Evolutionary conservation across 345 rosid genomes (phyloP).

Genomic region (Eucalyptus coolabah): DNA sequence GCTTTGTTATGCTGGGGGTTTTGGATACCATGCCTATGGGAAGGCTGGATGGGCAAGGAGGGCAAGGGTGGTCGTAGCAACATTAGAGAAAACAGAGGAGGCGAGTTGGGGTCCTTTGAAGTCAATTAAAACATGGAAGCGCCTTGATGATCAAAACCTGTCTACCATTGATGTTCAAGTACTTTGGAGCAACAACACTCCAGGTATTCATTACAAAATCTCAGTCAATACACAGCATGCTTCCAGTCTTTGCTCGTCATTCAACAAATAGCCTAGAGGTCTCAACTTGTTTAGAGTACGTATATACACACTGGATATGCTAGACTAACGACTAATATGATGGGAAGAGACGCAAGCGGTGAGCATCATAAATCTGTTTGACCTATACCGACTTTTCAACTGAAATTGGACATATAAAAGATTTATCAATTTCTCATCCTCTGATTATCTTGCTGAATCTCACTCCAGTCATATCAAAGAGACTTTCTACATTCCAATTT

Average conservation of each 20-base stretch:
- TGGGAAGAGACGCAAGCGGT: background rate
- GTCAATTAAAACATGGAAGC: conserved; percentile 85
- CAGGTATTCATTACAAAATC: conserved; percentile 14
- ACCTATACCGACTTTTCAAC: background rate
- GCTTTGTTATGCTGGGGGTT: conserved; percentile 90
- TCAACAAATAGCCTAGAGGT: background rate
- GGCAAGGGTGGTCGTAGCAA: conserved; percentile 57
- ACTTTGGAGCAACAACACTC: conserved; percentile 56
- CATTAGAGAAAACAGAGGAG: conserved; percentile 44
- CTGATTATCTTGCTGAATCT: background rate
- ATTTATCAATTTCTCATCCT: background rate
- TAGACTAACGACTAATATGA: background rate
- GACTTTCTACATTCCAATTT: background rate
- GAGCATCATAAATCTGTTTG: background rate
- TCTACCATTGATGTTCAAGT: conserved; percentile 49
- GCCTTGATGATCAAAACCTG: conserved; percentile 60
- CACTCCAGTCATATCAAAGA: background rate
- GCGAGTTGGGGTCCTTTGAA: conserved; percentile 65
- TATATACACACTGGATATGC: background rate
- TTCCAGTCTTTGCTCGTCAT: background rate
- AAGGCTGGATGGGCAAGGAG: conserved; percentile 88
- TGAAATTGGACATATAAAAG: background rate
- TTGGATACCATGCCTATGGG: conserved; percentile 95
- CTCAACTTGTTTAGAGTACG: background rate
- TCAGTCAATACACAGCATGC: background rate